Conservation (phyloP, 73 alveolate genomes). For the Paramecium primaurelia region DNA sequence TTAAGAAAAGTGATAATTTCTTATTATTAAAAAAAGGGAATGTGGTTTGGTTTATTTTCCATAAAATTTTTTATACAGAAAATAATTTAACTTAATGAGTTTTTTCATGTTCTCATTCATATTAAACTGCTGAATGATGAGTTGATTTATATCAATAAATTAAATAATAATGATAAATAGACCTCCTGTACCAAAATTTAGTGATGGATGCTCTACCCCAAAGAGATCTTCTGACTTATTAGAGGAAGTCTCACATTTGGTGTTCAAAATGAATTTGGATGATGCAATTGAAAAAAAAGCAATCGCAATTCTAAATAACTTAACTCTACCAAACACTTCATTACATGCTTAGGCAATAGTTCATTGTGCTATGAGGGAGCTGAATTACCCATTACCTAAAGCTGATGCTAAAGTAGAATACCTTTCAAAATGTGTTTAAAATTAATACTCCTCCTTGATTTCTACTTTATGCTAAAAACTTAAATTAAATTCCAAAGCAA, state of each 20-base stretch:
- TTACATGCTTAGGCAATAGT: neutral
- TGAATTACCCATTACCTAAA: neutral
- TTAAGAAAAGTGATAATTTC: no score
- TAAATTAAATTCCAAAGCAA: neutral
- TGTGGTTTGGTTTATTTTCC: neutral
- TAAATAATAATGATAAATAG: neutral
- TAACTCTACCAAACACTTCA: neutral
- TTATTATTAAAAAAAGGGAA: neutral
- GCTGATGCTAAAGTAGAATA: neutral
- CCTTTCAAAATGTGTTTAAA: neutral
- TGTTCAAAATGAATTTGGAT: neutral
- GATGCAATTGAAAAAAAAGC: conserved; percentile 15
- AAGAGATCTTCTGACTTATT: neutral
- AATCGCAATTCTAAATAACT: neutral
- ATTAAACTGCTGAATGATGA: neutral
- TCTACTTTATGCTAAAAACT: neutral
- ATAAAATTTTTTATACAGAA: neutral
- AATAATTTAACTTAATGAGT: neutral
- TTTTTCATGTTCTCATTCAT: neutral
- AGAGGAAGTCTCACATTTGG: neutral
- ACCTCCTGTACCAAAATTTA: conserved; percentile 52
- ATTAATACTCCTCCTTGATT: neutral
- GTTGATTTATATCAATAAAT: neutral
- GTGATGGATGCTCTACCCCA: conserved; percentile 22
- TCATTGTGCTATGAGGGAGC: neutral